phyloP scores from a whole-genome alignment of 2,329 filamentous ascomycete genomes.

The Lachnellula hyalina region DNA sequence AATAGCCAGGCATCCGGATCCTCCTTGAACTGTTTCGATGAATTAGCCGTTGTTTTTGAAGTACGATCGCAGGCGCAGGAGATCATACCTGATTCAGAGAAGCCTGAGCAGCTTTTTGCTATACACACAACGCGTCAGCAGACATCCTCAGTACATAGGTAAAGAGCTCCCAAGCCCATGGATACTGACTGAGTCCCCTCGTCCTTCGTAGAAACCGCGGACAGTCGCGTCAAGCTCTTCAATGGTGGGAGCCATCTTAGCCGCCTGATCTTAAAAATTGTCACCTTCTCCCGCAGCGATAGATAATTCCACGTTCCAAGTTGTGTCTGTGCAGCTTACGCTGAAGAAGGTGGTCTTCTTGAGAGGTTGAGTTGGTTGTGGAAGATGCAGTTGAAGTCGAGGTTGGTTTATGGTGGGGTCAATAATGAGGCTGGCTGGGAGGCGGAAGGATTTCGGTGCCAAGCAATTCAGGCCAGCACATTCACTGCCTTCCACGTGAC shows the following conservation, averaged over 20 bases:
- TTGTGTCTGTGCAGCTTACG: slow-evolving; percentile 23
- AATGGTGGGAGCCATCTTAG: slow-evolving; percentile 66
- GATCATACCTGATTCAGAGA: slow-evolving; percentile 79
- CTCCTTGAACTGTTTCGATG: slow-evolving; percentile 77
- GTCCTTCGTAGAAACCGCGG: slow-evolving; percentile 94
- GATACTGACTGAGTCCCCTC: slow-evolving; percentile 76
- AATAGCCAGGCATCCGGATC: slow-evolving; percentile 97
- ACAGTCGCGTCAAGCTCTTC: slow-evolving; percentile 95
- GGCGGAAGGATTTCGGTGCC: neutral
- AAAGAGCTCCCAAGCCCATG: slow-evolving; percentile 3
- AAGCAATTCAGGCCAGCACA: neutral
- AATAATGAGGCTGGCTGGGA: slow-evolving; percentile 6
- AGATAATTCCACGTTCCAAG: slow-evolving; percentile 11
- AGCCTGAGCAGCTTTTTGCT: slow-evolving; percentile 96
- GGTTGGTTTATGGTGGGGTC: slow-evolving; percentile 9
- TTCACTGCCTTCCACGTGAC: neutral
- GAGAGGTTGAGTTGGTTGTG: slow-evolving; percentile 13
- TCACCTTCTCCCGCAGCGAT: slow-evolving; percentile 23
- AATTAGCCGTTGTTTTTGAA: slow-evolving; percentile 18
- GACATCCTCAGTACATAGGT: slow-evolving; percentile 8
- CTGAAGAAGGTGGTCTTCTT: slow-evolving; percentile 17
- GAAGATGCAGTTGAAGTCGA: slow-evolving; percentile 18
- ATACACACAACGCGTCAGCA: slow-evolving; percentile 38
- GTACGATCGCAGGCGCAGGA: slow-evolving; percentile 16
- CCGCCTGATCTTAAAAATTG: slow-evolving; percentile 26